A percentile compares a stretch with the other conserved stretches of the same genome.
Evolutionary conservation across 192 early-diverging fungal species (phyloP).

Genomic region (Coemansia asiatica): DNA sequence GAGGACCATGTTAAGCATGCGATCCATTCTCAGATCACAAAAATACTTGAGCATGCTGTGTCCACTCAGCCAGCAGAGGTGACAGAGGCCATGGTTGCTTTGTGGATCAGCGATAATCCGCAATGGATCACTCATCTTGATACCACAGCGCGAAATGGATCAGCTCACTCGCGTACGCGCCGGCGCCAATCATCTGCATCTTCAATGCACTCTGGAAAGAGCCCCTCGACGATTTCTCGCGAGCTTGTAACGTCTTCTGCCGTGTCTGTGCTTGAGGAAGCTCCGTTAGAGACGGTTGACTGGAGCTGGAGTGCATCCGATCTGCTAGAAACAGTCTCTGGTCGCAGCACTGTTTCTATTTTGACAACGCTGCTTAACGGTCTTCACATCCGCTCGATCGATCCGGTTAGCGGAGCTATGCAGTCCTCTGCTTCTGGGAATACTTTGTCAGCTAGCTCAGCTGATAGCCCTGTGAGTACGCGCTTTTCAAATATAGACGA

Average conservation of each 20-base stretch:
- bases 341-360: conserved; percentile 25
- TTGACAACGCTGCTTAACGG: conserved; percentile 28
- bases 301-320: conserved; percentile 45
- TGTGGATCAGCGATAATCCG: conserved; percentile 48
- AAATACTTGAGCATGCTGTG: conserved; percentile 31
- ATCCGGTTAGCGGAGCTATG: not conserved
- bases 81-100: conserved; percentile 31
- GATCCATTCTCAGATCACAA: conserved; percentile 25
- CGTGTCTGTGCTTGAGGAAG: not conserved
- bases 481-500: conserved; percentile 24
- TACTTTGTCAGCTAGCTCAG: not conserved
- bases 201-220: conserved; percentile 16
- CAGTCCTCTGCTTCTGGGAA: conserved; percentile 13
- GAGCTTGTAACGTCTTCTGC: not conserved
- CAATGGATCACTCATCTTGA: conserved; percentile 36
- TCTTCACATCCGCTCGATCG: conserved; percentile 27
- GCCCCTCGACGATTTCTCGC: conserved; percentile 6
- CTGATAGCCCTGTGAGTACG: not conserved
- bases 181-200: conserved; percentile 33
- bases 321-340: conserved; percentile 40
- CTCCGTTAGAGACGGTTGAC: conserved; percentile 25
- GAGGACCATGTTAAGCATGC: conserved; percentile 14
- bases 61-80: conserved; percentile 28
- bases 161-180: not conserved
- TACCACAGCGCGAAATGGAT: not conserved